Evolutionary conservation across 371 early-diverging fungal species (phyloP).

Genomic region (Coemansia sp.): DNA sequence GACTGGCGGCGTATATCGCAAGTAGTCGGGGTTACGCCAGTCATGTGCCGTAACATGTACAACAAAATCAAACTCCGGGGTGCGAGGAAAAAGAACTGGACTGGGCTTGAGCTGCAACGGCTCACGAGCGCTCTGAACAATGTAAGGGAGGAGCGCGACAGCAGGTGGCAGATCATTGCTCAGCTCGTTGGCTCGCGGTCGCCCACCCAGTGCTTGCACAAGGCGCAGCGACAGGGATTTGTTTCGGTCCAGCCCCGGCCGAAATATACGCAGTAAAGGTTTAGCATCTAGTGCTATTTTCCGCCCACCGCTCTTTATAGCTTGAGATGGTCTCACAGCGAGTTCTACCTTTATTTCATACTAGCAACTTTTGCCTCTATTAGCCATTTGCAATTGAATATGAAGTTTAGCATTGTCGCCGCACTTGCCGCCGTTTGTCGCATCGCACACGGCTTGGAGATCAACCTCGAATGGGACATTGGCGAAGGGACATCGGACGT

Average conservation of each 20-base stretch:
- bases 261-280: too few relatives aligned
- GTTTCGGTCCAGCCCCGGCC: too few relatives aligned
- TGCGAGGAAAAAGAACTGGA: not conserved
- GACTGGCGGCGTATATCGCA: not conserved
- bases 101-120: not conserved
- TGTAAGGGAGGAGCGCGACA: not conserved
- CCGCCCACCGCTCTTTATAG: too few relatives aligned
- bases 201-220: not conserved
- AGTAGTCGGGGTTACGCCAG: not conserved
- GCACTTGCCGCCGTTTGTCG: too few relatives aligned
- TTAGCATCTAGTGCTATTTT: too few relatives aligned
- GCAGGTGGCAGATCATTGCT: not conserved
- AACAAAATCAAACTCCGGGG: not conserved
- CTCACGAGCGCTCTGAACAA: not conserved
- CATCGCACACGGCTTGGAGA: too few relatives aligned
- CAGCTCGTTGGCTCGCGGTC: not conserved
- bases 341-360: too few relatives aligned
- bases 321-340: too few relatives aligned
- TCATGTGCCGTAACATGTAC: not conserved
- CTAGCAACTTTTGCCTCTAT: too few relatives aligned
- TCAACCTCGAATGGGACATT: constrained; percentile 31
- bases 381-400: too few relatives aligned
- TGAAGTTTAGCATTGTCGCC: too few relatives aligned
- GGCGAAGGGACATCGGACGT: constrained; percentile 11
- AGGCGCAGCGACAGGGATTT: too few relatives aligned